Conservation (phyloP, 495 filamentous ascomycete genomes). For the Geopyxis carbonaria region DNA sequence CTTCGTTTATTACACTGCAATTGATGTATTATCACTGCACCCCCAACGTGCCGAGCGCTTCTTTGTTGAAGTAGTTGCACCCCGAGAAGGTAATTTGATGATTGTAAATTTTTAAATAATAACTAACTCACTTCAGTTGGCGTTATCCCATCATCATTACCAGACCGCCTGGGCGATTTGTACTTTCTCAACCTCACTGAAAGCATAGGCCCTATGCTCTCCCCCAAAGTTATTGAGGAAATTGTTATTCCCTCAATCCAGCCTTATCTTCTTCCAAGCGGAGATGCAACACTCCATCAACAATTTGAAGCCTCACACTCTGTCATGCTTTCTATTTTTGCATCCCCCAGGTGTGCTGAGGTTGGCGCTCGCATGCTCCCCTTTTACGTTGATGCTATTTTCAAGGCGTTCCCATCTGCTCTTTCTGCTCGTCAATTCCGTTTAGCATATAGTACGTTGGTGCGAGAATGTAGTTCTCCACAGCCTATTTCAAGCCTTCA, state of each 20-base stretch:
- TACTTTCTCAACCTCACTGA: conserved; percentile 86
- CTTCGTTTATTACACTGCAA: conserved; percentile 73
- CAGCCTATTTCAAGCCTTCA: conserved; percentile 51
- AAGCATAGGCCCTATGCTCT: conserved; percentile 58
- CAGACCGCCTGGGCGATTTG: conserved; percentile 65
- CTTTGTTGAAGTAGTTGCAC: conserved; percentile 46
- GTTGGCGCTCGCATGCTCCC: conserved; percentile 59
- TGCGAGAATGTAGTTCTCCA: conserved; percentile 73
- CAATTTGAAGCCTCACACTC: conserved; percentile 80
- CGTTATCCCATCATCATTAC: conserved; percentile 52
- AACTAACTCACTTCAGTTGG: conserved; percentile 29
- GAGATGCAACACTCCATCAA: conserved; percentile 39
- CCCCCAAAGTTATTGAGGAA: conserved; percentile 47
- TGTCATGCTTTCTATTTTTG: conserved; percentile 64
- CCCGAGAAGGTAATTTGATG: conserved; percentile 30
- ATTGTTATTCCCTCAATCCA: conserved; percentile 56
- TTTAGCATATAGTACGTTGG: conserved; percentile 76
- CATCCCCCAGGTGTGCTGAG: conserved; percentile 56
- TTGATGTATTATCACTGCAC: conserved; percentile 69
- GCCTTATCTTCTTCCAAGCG: conserved; percentile 55
- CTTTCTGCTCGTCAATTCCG: conserved; percentile 83
- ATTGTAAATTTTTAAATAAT: neutral
- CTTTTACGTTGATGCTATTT: conserved; percentile 71
- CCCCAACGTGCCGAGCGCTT: conserved; percentile 53
- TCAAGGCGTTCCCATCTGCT: conserved; percentile 65